Conservation (phyloP, 192 early-diverging fungal species). For the Coemansia interrupta region DNA sequence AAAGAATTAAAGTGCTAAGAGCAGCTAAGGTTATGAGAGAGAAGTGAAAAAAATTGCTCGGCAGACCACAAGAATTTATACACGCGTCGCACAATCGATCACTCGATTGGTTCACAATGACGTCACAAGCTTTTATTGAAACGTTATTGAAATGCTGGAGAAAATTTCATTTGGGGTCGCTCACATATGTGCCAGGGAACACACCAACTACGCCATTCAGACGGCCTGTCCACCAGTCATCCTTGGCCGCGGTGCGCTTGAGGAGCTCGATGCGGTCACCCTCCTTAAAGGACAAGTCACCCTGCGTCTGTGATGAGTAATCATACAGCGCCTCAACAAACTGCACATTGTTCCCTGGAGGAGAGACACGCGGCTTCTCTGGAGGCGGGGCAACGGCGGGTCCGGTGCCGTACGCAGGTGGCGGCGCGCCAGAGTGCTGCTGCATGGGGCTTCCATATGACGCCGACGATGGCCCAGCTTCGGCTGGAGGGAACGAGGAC, state of each 20-base stretch:
- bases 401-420: slow-evolving; percentile 10
- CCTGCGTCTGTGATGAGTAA: slow-evolving; percentile 67
- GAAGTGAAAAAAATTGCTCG: background rate
- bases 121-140: slow-evolving; percentile 2
- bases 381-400: slow-evolving; percentile 23
- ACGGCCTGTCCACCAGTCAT: slow-evolving; percentile 86
- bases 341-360: slow-evolving; percentile 32
- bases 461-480: slow-evolving; percentile 2
- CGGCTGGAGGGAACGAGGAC: slow-evolving; percentile 14
- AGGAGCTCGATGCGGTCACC: slow-evolving; percentile 70
- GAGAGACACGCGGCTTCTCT: slow-evolving; percentile 1
- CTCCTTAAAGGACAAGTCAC: slow-evolving; percentile 68
- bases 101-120: background rate
- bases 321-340: slow-evolving; percentile 74
- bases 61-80: background rate
- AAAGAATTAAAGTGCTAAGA: background rate
- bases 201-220: slow-evolving; percentile 60
- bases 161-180: slow-evolving; percentile 24
- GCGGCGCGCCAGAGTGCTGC: slow-evolving; percentile 1
- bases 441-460: slow-evolving; percentile 2
- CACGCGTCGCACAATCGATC: background rate
- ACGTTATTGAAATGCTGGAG: background rate
- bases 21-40: background rate
- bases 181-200: slow-evolving; percentile 66
- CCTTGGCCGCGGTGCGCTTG: slow-evolving; percentile 53